Evolutionary conservation across 2,329 filamentous ascomycete species (phyloP).

Genomic region (Dothistroma pini): DNA sequence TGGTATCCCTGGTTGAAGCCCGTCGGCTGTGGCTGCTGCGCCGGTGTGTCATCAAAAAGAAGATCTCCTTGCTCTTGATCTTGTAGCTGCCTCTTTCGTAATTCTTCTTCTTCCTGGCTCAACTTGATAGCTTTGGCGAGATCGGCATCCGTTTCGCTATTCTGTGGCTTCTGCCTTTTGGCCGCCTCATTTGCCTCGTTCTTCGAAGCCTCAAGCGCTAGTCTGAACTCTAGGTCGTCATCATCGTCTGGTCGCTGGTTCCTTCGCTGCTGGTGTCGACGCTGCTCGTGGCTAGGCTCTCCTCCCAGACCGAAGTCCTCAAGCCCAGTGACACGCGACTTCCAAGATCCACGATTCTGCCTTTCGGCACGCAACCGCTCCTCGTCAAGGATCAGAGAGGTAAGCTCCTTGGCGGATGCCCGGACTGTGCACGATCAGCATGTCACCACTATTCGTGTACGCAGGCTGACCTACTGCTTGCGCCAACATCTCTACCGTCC

Average conservation of each 20-base stretch:
- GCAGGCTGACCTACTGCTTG: constrained; percentile 69
- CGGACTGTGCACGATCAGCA: constrained; percentile 63
- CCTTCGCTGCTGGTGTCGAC: constrained; percentile 44
- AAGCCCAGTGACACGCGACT: constrained; percentile 88
- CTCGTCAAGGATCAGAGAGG: constrained; percentile 86
- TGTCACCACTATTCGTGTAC: background rate
- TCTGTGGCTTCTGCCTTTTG: constrained; percentile 57
- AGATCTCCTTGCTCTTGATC: constrained; percentile 72
- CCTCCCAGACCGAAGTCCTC: constrained; percentile 51
- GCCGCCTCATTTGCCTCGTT: constrained; percentile 85
- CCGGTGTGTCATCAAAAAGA: constrained; percentile 78
- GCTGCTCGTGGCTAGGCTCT: constrained; percentile 29
- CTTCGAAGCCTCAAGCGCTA: constrained; percentile 94
- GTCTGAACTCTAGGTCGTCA: constrained; percentile 76
- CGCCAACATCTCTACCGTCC: constrained; percentile 89
- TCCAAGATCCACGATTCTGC: constrained; percentile 90
- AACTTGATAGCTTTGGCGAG: constrained; percentile 91
- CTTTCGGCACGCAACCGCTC: constrained; percentile 87
- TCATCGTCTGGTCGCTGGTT: constrained; percentile 53
- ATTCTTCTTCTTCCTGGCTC: constrained; percentile 89
- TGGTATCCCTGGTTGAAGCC: constrained; percentile 97
- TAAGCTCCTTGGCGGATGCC: constrained; percentile 93
- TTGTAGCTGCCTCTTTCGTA: constrained; percentile 80
- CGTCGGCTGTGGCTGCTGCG: constrained; percentile 66
- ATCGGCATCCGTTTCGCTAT: constrained; percentile 68